phyloP scores from a whole-genome alignment of 83 land plant genomes.

The Isoetes engelmannii region DNA sequence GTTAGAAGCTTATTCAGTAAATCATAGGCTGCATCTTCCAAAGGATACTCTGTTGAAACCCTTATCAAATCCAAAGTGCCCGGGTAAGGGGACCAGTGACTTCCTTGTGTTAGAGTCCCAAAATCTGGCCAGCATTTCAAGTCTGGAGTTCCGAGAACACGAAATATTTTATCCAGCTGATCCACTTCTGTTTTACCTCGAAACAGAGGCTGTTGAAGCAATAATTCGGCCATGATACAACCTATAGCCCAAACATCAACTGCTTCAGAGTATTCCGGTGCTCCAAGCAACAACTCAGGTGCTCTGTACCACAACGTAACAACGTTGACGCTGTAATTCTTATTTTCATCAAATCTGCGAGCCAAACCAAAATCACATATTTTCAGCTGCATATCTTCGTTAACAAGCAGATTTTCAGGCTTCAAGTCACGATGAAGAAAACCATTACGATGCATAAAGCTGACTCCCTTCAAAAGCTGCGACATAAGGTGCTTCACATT shows the following conservation, averaged over 20 bases:
- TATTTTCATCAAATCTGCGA: no score
- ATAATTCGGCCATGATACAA: neutral
- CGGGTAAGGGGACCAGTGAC: neutral
- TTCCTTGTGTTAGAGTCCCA: neutral
- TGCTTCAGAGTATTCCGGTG: neutral
- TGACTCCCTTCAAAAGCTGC: no score
- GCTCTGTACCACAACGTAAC: conserved; percentile 8
- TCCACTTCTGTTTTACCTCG: neutral
- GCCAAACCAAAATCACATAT: no score
- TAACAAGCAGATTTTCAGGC: no score
- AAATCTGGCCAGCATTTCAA: neutral
- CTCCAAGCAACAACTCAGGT: neutral
- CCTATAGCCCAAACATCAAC: conserved; percentile 8
- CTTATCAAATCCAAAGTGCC: neutral
- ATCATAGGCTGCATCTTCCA: neutral
- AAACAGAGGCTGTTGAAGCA: neutral
- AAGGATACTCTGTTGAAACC: neutral
- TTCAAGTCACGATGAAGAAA: no score
- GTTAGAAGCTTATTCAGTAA: neutral
- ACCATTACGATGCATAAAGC: no score
- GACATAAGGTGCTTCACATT: no score
- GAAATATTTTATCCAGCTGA: conserved; percentile 1
- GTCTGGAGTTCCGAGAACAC: neutral
- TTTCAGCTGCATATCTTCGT: no score
- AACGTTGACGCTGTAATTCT: neutral